Evolutionary conservation across 345 rosid genomes (phyloP).

Genomic region (Corchorus capsularis): DNA sequence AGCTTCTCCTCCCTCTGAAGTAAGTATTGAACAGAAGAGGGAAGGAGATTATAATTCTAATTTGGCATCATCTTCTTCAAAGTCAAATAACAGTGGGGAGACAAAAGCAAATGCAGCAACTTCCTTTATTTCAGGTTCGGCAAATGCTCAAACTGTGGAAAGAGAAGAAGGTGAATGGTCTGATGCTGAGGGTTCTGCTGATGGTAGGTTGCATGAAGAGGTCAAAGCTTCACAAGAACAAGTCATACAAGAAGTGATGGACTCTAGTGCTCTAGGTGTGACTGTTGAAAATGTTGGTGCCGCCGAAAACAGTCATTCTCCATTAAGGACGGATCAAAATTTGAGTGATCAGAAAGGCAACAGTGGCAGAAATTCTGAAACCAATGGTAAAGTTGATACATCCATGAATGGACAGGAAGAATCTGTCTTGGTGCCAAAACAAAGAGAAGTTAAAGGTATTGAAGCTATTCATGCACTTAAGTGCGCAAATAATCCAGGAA

Average conservation of each 20-base stretch:
- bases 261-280: conserved; percentile 31
- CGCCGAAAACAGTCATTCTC: conserved; percentile 35
- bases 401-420: conserved; percentile 51
- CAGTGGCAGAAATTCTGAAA: conserved; percentile 44
- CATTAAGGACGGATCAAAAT: conserved; percentile 39
- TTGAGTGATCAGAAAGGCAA: conserved; percentile 45
- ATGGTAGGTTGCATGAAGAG: conserved; percentile 36
- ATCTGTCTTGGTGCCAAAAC: conserved; percentile 45
- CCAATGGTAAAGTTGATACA: conserved; percentile 41
- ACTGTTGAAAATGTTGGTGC: conserved; percentile 31
- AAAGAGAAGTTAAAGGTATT: conserved; percentile 75
- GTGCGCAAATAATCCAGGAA: conserved; percentile 64
- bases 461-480: conserved; percentile 81
- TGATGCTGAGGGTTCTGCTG: conserved; percentile 62
- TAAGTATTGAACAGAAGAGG: conserved; percentile 42
- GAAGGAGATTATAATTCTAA: conserved; percentile 33
- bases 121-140: conserved; percentile 32
- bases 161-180: conserved; percentile 99
- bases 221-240: conserved; percentile 40
- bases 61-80: conserved; percentile 35
- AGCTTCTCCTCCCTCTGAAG: conserved; percentile 37
- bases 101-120: conserved; percentile 38
- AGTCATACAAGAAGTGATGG: conserved; percentile 32
- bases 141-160: conserved; percentile 46
- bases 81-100: conserved; percentile 36